phyloP scores from a whole-genome alignment of 345 rosid species.

The Eucalyptus albens region DNA sequence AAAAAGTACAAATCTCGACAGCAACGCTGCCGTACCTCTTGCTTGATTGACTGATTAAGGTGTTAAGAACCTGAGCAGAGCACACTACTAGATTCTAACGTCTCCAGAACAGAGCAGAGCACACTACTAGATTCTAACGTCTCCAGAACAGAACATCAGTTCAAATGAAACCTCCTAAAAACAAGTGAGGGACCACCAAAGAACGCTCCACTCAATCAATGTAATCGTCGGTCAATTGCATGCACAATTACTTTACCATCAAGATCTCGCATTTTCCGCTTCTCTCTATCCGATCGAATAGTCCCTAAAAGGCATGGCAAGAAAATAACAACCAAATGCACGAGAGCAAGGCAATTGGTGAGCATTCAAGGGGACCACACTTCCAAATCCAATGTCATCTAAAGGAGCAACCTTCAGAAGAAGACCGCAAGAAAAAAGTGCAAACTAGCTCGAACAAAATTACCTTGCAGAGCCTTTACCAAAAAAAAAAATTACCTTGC shows the following conservation, averaged over 20 bases:
- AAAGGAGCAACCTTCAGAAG: neutral
- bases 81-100: neutral
- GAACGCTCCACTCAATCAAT: neutral
- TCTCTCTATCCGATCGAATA: neutral
- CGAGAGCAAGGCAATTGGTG: neutral
- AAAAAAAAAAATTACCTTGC: conserved; percentile 12
- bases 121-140: neutral
- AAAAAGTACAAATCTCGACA: neutral
- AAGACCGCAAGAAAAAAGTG: neutral
- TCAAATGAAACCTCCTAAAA: neutral
- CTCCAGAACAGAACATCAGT: neutral
- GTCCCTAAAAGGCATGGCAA: neutral
- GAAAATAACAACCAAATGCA: neutral
- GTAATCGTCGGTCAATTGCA: neutral
- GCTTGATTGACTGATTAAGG: neutral
- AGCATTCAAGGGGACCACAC: neutral
- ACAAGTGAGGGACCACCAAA: neutral
- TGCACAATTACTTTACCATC: neutral
- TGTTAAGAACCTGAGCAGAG: neutral
- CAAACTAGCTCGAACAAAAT: neutral
- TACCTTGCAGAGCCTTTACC: conserved; percentile 21
- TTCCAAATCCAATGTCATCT: neutral
- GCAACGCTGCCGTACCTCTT: neutral
- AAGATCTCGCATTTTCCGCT: neutral
- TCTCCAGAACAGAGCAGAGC: neutral